A percentile compares a stretch with the other conserved stretches of the same genome.
Conservation (phyloP, 495 filamentous ascomycete species). For the Lasiosphaeriaceae sp. region DNA sequence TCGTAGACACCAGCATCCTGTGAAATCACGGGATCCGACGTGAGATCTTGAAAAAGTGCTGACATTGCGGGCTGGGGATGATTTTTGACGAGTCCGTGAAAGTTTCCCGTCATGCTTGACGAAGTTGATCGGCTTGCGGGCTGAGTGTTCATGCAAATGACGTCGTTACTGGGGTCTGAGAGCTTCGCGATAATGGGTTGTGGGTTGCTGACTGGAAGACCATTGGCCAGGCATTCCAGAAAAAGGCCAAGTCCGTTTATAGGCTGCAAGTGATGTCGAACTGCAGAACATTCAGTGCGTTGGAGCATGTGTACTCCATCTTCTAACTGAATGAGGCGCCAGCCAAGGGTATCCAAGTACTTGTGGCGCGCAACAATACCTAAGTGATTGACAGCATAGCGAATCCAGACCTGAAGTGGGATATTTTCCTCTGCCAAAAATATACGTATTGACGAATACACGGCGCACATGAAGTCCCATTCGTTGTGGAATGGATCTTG, state of each 20-base stretch:
- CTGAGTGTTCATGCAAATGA: constrained; percentile 15
- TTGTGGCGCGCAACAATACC: constrained; percentile 19
- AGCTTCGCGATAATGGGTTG: constrained; percentile 18
- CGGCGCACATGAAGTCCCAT: constrained; percentile 25
- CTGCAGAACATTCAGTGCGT: constrained; percentile 4
- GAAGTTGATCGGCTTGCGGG: too few relatives aligned
- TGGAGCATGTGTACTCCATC: constrained; percentile 17
- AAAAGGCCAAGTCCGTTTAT: constrained; percentile 24
- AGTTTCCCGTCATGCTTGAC: too few relatives aligned
- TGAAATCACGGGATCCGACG: too few relatives aligned
- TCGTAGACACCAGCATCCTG: too few relatives aligned
- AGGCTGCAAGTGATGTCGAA: constrained; percentile 12
- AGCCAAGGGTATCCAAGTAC: constrained; percentile 22
- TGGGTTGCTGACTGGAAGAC: constrained; percentile 20
- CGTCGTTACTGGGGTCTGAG: constrained; percentile 16
- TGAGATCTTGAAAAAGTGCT: too few relatives aligned
- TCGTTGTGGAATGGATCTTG: constrained; percentile 23
- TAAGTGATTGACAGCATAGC: constrained; percentile 15
- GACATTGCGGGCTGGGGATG: too few relatives aligned
- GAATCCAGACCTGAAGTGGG: constrained; percentile 22
- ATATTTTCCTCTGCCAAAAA: constrained; percentile 17
- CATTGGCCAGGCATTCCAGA: constrained; percentile 16
- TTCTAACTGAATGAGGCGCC: constrained; percentile 13
- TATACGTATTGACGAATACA: constrained; percentile 22
- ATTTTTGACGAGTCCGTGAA: too few relatives aligned